Base-by-base conservation (phyloP, 1,284 basidiomycete species). In the Calocybe gambosa region DNA sequence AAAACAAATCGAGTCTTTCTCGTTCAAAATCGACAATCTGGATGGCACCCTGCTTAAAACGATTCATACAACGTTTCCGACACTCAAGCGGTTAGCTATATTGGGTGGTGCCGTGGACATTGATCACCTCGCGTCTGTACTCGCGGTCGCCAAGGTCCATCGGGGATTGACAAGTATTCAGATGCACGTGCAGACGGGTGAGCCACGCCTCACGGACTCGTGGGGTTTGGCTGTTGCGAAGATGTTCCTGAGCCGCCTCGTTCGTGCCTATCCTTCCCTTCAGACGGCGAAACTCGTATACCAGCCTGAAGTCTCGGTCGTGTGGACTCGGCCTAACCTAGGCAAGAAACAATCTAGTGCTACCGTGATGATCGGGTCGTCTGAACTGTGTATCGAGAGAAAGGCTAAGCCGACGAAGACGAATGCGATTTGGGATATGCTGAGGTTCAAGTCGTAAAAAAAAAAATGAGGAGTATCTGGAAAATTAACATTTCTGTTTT, bases 91-190 rank as follows among this genome's bases (percentile, higher is more conserved):
- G 21, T 44, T 56, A 13, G 25, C 50, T 35, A 50, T 56, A 36
- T 52, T 52, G 4, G 52, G 54, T 15, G 31, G 40, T 5, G 47
- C 48, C 1, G 39, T 54, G n/a, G 52, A 56, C n/a, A 48, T 56
- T 18, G 45, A 54, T 39, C 35, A 36, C 36, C 42, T 56, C 23
- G 43, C 46, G 9, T 49, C 50, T 18, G 43, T 48, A 10, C 42
- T 55, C 16, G 39, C 41, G 4, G 33, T 36, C 1, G 37, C 46
- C 7, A 50, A 46, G 16, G 42, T 47, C 8, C 46, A 53, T 29
- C 36, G 18, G 21, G 39, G 26, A 12, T 49, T 55, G 15, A 47
- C 31, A 34, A 54, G 45, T 18, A 51, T 56, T 12, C 45, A 52
- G 26, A 34, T 56, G 0, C 39, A 39, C 10, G 49, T 50, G 5